Percentiles rank a stretch among this genome's conserved stretches.
Evolutionary conservation across 352 stramenopile genomes (phyloP).

Genomic region (Nothophytophthora sp.): DNA sequence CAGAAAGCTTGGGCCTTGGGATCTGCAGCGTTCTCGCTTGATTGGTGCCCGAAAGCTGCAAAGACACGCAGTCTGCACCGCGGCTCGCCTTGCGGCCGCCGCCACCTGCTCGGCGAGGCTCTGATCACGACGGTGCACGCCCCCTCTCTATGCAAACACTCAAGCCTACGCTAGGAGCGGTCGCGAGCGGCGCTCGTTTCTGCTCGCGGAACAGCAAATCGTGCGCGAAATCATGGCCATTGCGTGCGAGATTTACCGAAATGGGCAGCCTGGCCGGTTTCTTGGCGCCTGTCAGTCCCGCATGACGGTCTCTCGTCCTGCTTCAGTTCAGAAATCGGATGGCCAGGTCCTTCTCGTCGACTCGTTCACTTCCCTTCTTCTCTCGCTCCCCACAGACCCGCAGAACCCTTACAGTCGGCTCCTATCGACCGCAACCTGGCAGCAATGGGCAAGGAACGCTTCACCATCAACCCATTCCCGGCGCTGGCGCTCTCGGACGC

Average conservation of each 20-base stretch:
- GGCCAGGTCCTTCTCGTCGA: conserved; percentile 3
- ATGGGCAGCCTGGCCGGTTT: conserved; percentile 6
- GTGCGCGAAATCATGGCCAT: conserved; percentile 19
- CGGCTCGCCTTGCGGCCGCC: background rate
- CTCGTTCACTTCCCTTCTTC: conserved; percentile 27
- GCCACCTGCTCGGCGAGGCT: conserved; percentile 11
- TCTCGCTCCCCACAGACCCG: conserved; percentile 3
- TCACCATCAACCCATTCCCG: conserved; percentile 42
- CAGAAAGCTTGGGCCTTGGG: too few relatives aligned
- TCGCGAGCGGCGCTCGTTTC: too few relatives aligned
- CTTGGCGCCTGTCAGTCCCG: background rate
- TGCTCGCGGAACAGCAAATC: conserved; percentile 19
- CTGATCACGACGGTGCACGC: too few relatives aligned
- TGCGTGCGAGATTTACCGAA: too few relatives aligned
- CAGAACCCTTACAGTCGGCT: background rate
- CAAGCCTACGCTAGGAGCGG: conserved; percentile 18
- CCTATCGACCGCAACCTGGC: background rate
- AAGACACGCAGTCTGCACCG: conserved; percentile 12
- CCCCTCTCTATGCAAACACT: too few relatives aligned
- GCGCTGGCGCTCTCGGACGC: conserved; percentile 29
- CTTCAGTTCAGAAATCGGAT: too few relatives aligned
- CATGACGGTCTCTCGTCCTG: conserved; percentile 16
- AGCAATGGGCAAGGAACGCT: conserved; percentile 31
- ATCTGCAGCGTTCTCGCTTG: conserved; percentile 6
- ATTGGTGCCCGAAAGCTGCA: conserved; percentile 5